Base-by-base conservation (phyloP, 768 basidiomycete species). In the Lyophyllum atratum region DNA sequence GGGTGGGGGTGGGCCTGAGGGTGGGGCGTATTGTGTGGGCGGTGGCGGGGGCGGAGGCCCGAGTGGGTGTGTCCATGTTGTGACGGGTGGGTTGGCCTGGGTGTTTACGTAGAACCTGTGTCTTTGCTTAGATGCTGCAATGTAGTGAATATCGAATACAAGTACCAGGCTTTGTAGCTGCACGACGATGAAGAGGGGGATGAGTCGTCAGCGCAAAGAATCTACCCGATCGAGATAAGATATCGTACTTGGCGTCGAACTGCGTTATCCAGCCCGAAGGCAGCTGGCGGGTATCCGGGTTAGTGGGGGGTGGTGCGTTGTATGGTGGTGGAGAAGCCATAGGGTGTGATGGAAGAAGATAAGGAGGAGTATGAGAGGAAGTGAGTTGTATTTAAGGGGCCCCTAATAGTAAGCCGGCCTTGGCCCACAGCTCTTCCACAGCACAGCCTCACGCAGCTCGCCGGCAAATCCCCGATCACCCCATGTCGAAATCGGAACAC, bases 21-120 rank as follows among this genome's bases (percentile, higher is more conserved):
- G 80, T 11, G 78, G 73, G 19, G 71, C 66, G 62, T 75, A 79
- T 59, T 69, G 68, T 22, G 70, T 64, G 7, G 76, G 78, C 1
- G 80, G 72, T 26, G 74, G 66, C 26, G 75, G 69, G 2, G 74
- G 71, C 3, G 78, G 70, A 4, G 83, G 76, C 3, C 85, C 86
- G n/a, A 80, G 70, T 0, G 90, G 90, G 62, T 91, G 90, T 0
- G 73, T 76, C 90, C 90, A 92, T 14, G 78, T 81, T 34, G 87
- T 83, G 19, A 80, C 77, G 0, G 88, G 86, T 4, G 90, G 89
- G 17, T 77, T 72, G 44, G 81, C 79, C 24, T 64, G 69, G 0
- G 87, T 89, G 63, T 92, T 84, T 44, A 92, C 87, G 60, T 92
- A 92, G 76, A 83, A 92, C 90, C 90, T 92, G 59, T 25, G 50